Evolutionary conservation across 1,139 yeast species (phyloP).

Genomic region (Pneumocystis oryctolagi): DNA sequence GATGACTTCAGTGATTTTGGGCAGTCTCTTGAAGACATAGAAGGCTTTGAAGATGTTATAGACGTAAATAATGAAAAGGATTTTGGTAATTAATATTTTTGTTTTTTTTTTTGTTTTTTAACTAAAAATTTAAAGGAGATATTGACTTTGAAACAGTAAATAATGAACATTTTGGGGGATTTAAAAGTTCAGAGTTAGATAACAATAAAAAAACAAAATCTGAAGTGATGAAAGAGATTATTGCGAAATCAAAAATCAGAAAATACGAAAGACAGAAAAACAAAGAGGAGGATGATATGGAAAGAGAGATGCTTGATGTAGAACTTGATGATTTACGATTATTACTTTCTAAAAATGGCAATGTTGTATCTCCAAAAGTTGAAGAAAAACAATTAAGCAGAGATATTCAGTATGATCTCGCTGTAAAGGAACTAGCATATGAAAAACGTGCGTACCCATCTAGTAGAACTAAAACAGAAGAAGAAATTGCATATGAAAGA

Average conservation of each 20-base stretch:
- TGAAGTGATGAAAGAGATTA: slow-evolving; percentile 92
- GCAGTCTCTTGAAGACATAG: slow-evolving; percentile 39
- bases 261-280: slow-evolving; percentile 76
- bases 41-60: slow-evolving; percentile 33
- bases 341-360: slow-evolving; percentile 15
- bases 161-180: slow-evolving; percentile 17
- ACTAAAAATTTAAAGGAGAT: slow-evolving; percentile 3
- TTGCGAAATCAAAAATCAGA: slow-evolving; percentile 83
- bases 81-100: slow-evolving; percentile 15
- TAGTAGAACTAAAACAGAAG: slow-evolving; percentile 86
- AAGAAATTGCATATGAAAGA: slow-evolving; percentile 54
- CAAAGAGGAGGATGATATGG: slow-evolving; percentile 53
- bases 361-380: background rate
- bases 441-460: slow-evolving; percentile 90
- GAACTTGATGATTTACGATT: slow-evolving; percentile 48
- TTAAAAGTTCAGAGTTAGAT: slow-evolving; percentile 23
- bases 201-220: slow-evolving; percentile 74
- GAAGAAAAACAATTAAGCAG: slow-evolving; percentile 23
- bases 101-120: background rate
- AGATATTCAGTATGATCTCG: slow-evolving; percentile 54
- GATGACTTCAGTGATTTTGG: slow-evolving; percentile 71
- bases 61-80: slow-evolving; percentile 35
- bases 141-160: slow-evolving; percentile 10
- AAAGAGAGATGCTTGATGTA: slow-evolving; percentile 62
- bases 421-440: slow-evolving; percentile 62